These are phyloP conservation scores for Boletus tylopilopsis DNA, from an alignment of 768 basidiomycete genomes.

Conservation along the genomic window DNA sequence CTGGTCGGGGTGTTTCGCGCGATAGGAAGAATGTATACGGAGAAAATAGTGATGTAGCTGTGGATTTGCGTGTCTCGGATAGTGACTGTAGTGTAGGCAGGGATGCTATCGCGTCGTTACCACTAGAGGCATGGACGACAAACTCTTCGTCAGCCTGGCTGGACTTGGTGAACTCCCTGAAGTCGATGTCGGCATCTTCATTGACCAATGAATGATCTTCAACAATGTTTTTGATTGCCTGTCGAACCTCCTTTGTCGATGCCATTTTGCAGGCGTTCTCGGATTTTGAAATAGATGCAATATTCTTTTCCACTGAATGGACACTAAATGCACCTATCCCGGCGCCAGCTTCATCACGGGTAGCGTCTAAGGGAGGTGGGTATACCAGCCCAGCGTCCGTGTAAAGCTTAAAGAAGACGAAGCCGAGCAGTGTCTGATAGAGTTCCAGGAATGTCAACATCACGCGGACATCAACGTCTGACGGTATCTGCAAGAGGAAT, in stretches of 20 bases:
- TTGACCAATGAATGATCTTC: slow-evolving; percentile 17
- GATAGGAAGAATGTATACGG: slow-evolving; percentile 92
- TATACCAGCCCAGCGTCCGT: slow-evolving; percentile 90
- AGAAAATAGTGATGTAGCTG: slow-evolving; percentile 66
- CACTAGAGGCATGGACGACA: slow-evolving; percentile 54
- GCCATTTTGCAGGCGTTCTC: slow-evolving; percentile 33
- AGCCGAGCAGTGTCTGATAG: slow-evolving; percentile 94
- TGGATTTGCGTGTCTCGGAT: slow-evolving; percentile 53
- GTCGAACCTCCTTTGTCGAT: slow-evolving; percentile 52
- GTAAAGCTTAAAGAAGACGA: slow-evolving; percentile 97
- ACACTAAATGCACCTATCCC: slow-evolving; percentile 87
- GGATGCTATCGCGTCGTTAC: slow-evolving; percentile 39
- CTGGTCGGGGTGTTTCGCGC: slow-evolving; percentile 83
- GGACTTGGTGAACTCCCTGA: slow-evolving; percentile 29
- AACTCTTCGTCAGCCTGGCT: slow-evolving; percentile 62
- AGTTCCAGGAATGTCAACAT: slow-evolving; percentile 98
- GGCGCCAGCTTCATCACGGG: slow-evolving; percentile 80
- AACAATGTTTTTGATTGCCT: slow-evolving; percentile 46
- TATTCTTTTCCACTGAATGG: slow-evolving; percentile 41
- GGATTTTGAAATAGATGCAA: slow-evolving; percentile 15
- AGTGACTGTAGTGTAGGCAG: slow-evolving; percentile 71
- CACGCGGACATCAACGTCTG: slow-evolving; percentile 95
- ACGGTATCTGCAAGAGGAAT: slow-evolving; percentile 61
- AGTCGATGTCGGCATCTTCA: slow-evolving; percentile 39
- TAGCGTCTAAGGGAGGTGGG: slow-evolving; percentile 85